Percentiles rank a stretch among this genome's conserved stretches.
Evolutionary conservation across 768 basidiomycete species (phyloP).

Genomic region (Steccherinum ochraceum): DNA sequence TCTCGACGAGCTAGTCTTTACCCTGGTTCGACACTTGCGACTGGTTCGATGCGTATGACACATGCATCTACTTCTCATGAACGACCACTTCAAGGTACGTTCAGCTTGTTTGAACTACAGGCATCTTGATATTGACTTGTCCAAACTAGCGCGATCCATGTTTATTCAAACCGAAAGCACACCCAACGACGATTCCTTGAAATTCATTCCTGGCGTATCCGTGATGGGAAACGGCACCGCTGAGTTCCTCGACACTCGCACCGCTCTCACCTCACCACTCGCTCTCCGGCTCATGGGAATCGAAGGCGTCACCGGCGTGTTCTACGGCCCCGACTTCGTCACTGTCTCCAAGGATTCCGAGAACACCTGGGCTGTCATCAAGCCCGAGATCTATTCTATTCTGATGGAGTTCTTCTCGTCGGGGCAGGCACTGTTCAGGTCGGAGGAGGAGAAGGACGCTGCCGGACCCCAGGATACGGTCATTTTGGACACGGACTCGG

Average conservation of each 20-base stretch:
- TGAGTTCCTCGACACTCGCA: conserved; percentile 87
- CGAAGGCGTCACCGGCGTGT: conserved; percentile 82
- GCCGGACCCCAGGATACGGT: conserved; percentile 91
- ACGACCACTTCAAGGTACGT: conserved; percentile 17
- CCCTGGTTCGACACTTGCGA: conserved; percentile 28
- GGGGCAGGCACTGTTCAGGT: conserved; percentile 80
- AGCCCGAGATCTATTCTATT: conserved; percentile 93
- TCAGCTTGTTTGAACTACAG: background rate
- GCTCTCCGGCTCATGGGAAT: conserved; percentile 93
- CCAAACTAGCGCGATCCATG: conserved; percentile 71
- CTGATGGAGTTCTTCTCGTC: conserved; percentile 98
- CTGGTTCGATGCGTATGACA: conserved; percentile 21
- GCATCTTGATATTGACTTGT: background rate
- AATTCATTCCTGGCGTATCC: conserved; percentile 90
- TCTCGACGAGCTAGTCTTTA: conserved; percentile 17
- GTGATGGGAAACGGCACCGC: conserved; percentile 89
- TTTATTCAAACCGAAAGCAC: conserved; percentile 98
- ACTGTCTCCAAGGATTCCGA: conserved; percentile 90
- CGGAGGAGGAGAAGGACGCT: conserved; percentile 68
- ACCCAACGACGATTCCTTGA: conserved; percentile 94
- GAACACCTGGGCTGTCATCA: conserved; percentile 81
- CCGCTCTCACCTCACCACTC: conserved; percentile 88
- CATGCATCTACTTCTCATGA: conserved; percentile 2
- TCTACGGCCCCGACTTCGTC: conserved; percentile 98
- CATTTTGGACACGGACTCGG: conserved; percentile 91